Conservation (phyloP, 768 basidiomycete genomes). For the Antrodiella citrinella region DNA sequence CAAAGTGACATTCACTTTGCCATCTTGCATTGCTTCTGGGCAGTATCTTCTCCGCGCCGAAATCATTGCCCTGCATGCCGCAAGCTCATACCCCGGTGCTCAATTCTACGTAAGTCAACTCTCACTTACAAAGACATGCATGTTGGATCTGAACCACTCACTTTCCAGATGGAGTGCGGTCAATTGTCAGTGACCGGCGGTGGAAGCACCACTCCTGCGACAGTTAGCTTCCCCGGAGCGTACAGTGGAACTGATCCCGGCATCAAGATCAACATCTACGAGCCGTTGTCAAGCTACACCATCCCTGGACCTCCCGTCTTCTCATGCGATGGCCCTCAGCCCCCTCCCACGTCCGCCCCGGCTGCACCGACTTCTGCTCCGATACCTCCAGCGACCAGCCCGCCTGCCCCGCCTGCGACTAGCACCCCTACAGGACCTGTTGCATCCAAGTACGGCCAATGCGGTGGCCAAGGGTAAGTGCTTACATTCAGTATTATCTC, state of each 20-base stretch:
- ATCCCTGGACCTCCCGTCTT: slow-evolving; percentile 23
- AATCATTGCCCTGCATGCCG: slow-evolving; percentile 42
- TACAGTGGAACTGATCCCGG: slow-evolving; percentile 29
- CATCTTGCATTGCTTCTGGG: slow-evolving; percentile 36
- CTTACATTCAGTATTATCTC: not conserved
- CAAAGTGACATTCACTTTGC: slow-evolving; percentile 40
- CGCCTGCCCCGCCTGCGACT: slow-evolving; percentile 9
- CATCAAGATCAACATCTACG: slow-evolving; percentile 24
- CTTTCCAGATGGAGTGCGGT: slow-evolving; percentile 28
- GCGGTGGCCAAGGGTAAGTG: slow-evolving; percentile 31
- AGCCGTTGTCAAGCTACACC: slow-evolving; percentile 21
- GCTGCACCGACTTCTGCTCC: slow-evolving; percentile 3
- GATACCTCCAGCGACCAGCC: slow-evolving; percentile 4
- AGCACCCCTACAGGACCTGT: slow-evolving; percentile 21
- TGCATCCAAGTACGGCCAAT: slow-evolving; percentile 32
- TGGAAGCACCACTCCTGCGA: slow-evolving; percentile 22
- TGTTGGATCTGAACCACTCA: not conserved
- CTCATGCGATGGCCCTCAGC: slow-evolving; percentile 16
- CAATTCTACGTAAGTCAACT: slow-evolving; percentile 37
- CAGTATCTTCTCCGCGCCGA: slow-evolving; percentile 44
- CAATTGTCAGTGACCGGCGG: slow-evolving; percentile 30
- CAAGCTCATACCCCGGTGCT: slow-evolving; percentile 41
- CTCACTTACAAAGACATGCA: no score
- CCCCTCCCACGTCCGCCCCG: slow-evolving; percentile 7
- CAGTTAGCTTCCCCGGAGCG: slow-evolving; percentile 29